Evolutionary conservation across 177 flowering plant species (phyloP), one percentile per base, ranked within the genome.

Genomic region (Vitis hybrid): DNA sequence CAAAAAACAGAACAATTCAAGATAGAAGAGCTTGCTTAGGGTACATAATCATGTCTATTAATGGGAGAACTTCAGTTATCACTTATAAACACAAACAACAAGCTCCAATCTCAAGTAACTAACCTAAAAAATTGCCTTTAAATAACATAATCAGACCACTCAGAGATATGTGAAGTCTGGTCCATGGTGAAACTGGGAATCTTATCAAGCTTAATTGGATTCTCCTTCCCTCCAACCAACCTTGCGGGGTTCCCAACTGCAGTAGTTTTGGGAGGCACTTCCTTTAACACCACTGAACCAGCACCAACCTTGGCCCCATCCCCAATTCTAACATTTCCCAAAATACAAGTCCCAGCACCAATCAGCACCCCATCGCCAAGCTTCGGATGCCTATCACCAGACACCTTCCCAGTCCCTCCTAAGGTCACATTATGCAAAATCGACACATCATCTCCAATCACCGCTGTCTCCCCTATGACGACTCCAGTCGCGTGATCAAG

Each of bases 281-380:
- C 91, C 72, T 89, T 92, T n/a, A 94, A 18, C 26, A 94, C 99
- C 30, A 92, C 91, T 0, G 97, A 90, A 3, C 97, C 92, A n/a
- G 97, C 97, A 0, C 99, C 99, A 79, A 94, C 83, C 71, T 94
- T 94, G 2, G 99, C 97, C 1, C 97, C 97, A 48, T 91, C 93
- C 1, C 93, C 99, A 73, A 94, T 84, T 69, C 56, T 84, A 65
- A 94, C 85, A 65, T 90, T 94, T 34, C 99, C 99, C 79, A 94
- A 67, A 10, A 94, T 79, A 68, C 86, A 81, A 50, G 94, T 86
- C 49, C 94, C 95, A 1, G 99, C 97, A 8, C 99, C 99, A 2
- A 94, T 82, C 75, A 94, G 77, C 1, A 94, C 98, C 66, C 97
- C 97, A 74, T 91, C 82, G 0, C 97, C 94, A 68, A 94, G 88